These are phyloP conservation scores for Bombardia bombarda DNA, from an alignment of 495 filamentous ascomycete species.

Conservation along the genomic window DNA sequence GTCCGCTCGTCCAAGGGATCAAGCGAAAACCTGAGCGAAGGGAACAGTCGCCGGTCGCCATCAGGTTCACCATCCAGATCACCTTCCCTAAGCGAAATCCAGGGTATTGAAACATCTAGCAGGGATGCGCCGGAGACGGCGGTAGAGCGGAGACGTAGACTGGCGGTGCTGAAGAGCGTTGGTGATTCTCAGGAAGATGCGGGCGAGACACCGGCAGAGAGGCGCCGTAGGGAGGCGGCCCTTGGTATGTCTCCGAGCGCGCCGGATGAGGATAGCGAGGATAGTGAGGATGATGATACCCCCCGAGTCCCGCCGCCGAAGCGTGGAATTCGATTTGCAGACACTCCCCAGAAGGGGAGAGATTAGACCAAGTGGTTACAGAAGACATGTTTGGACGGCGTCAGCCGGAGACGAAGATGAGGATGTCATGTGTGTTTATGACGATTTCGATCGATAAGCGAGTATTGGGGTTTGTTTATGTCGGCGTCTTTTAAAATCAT, in stretches of 20 bases:
- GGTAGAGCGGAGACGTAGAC: constrained; percentile 31
- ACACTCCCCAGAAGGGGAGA: constrained; percentile 20
- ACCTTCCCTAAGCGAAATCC: not conserved
- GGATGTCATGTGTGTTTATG: too few relatives aligned
- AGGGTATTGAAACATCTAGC: constrained; percentile 11
- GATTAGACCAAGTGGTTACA: too few relatives aligned
- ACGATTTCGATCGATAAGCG: too few relatives aligned
- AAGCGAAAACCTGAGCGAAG: constrained; percentile 2
- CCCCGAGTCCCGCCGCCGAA: constrained; percentile 35
- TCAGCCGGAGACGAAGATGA: too few relatives aligned
- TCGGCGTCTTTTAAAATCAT: too few relatives aligned
- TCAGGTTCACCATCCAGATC: constrained; percentile 9
- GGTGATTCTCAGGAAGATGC: constrained; percentile 29
- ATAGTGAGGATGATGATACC: constrained; percentile 56
- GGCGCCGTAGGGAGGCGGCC: constrained; percentile 73
- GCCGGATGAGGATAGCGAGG: constrained; percentile 52
- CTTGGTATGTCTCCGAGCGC: constrained; percentile 53
- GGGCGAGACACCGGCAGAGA: constrained; percentile 76
- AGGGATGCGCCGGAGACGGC: constrained; percentile 28
- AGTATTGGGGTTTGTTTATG: too few relatives aligned
- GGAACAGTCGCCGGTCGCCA: constrained; percentile 5
- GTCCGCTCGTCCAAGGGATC: too few relatives aligned
- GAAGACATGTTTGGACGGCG: too few relatives aligned
- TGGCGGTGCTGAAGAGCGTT: constrained; percentile 29
- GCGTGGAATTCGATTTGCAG: constrained; percentile 40